phyloP scores from a whole-genome alignment of 768 basidiomycete genomes.

The Leccinum subgranulosum region DNA sequence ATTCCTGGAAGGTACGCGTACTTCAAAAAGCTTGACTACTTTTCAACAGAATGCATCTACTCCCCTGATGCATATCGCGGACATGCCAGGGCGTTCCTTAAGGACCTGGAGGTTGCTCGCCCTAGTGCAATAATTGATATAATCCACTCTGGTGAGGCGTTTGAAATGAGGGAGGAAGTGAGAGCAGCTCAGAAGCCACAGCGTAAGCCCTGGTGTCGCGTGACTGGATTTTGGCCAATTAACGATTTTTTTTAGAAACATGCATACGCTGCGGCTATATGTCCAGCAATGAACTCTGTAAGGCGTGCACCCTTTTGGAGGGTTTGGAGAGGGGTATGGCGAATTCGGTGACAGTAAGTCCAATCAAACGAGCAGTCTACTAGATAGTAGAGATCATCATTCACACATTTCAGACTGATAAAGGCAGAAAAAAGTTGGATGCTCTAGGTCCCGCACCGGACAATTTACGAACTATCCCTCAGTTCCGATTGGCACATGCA shows the following conservation, averaged over 20 bases:
- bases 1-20: constrained; percentile 81
- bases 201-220: constrained; percentile 50
- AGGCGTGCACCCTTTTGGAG: constrained; percentile 88
- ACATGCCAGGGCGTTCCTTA: constrained; percentile 90
- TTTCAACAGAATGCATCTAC: constrained; percentile 99
- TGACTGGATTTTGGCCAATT: neutral
- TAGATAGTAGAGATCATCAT: neutral
- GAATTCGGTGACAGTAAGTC: constrained; percentile 55
- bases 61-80: constrained; percentile 98
- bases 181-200: constrained; percentile 79
- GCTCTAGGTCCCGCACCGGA: constrained; percentile 57
- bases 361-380: neutral
- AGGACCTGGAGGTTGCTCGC: constrained; percentile 90
- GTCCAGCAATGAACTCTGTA: constrained; percentile 95
- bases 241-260: constrained; percentile 53
- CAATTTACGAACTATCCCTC: constrained; percentile 76
- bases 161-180: constrained; percentile 82
- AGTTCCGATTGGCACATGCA: constrained; percentile 49
- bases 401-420: constrained; percentile 54
- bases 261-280: constrained; percentile 94
- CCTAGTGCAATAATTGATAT: constrained; percentile 98
- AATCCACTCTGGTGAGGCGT: constrained; percentile 93
- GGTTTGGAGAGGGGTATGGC: constrained; percentile 85
- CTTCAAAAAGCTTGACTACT: constrained; percentile 98
- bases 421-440: constrained; percentile 59